phyloP scores from a whole-genome alignment of 495 filamentous ascomycete species.

The Neurospora cerealis region DNA sequence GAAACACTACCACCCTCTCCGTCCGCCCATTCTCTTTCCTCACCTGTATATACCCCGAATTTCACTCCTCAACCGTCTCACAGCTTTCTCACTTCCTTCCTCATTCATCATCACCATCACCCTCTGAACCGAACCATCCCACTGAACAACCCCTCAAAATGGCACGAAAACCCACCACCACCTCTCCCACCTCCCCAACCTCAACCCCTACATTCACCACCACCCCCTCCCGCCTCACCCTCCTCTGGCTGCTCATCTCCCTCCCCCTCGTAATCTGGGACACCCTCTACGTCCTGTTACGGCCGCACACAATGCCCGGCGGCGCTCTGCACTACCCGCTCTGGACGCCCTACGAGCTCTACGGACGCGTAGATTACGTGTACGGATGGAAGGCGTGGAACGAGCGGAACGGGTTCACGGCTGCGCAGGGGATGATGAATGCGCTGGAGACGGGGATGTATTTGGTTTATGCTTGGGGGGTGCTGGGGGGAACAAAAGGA shows the following conservation, averaged over 20 bases:
- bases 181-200: neutral
- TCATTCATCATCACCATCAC: neutral
- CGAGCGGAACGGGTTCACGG: slow-evolving; percentile 65
- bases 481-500: slow-evolving; percentile 28
- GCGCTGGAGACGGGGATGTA: slow-evolving; percentile 63
- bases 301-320: slow-evolving; percentile 77
- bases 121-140: neutral
- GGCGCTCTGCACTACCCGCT: slow-evolving; percentile 64
- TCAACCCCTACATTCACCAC: neutral
- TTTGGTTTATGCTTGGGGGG: slow-evolving; percentile 48
- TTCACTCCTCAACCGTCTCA: neutral
- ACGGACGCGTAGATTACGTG: slow-evolving; percentile 69
- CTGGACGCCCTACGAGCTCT: slow-evolving; percentile 73
- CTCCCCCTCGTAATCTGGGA: slow-evolving; percentile 82
- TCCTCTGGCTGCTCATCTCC: slow-evolving; percentile 70
- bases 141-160: neutral
- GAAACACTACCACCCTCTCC: neutral
- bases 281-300: slow-evolving; percentile 65
- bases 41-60: neutral
- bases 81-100: neutral
- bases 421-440: slow-evolving; percentile 67
- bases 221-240: slow-evolving; percentile 51
- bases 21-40: too few relatives aligned
- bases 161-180: neutral
- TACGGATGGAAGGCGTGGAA: slow-evolving; percentile 77